Conservation (phyloP, 2,329 filamentous ascomycete species). For the Laburnicola sp. region DNA sequence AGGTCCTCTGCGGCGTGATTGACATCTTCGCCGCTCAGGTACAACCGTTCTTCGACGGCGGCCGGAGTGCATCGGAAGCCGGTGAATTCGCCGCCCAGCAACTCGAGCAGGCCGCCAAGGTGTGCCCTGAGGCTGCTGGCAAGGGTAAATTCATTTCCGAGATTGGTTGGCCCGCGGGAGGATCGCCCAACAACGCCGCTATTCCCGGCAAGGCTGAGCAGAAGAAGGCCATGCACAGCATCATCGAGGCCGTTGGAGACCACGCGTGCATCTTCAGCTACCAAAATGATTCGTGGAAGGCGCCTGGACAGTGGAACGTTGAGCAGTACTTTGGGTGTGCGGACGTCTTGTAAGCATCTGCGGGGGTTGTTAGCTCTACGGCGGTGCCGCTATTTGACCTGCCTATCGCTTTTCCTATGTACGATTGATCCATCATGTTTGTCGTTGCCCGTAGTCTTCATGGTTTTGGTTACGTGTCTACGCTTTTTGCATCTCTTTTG, state of each 20-base stretch:
- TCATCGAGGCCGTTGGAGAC: conserved; percentile 66
- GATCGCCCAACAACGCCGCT: conserved; percentile 70
- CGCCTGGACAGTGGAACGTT: conserved; percentile 66
- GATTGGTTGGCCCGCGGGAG: conserved; percentile 82
- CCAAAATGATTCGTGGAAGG: conserved; percentile 82
- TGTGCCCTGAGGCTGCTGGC: conserved; percentile 63
- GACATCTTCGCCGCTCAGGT: conserved; percentile 85
- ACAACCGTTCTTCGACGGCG: conserved; percentile 90
- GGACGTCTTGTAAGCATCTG: conserved; percentile 46
- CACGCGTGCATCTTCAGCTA: conserved; percentile 81
- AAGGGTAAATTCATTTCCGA: conserved; percentile 81
- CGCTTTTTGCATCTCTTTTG: conserved; percentile 13
- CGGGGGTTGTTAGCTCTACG: not conserved
- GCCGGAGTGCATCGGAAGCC: conserved; percentile 64
- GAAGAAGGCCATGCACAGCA: conserved; percentile 69
- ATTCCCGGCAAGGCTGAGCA: conserved; percentile 70
- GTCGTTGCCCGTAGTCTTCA: not conserved
- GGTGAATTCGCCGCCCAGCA: conserved; percentile 76
- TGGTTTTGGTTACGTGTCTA: conserved; percentile 27
- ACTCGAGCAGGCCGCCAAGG: conserved; percentile 68
- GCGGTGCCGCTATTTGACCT: not conserved
- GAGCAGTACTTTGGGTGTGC: conserved; percentile 80
- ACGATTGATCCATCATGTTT: conserved; percentile 6
- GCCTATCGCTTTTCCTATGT: not conserved
- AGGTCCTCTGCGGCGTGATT: conserved; percentile 68